These are phyloP conservation scores for Pseudozyma hubeiensis DNA, from an alignment of 1,284 basidiomycete species.

Conservation along the genomic window DNA sequence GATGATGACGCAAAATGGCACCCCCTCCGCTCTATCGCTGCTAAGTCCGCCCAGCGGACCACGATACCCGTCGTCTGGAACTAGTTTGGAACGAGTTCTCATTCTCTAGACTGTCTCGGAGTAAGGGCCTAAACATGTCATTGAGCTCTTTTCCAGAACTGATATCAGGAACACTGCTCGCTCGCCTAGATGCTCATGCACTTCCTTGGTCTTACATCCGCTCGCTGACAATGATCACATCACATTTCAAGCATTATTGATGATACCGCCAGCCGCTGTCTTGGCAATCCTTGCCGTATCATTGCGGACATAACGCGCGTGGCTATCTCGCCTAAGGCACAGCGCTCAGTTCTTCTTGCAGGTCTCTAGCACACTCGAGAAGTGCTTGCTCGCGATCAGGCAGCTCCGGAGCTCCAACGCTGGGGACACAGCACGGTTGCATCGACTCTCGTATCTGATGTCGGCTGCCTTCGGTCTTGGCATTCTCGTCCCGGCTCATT, in stretches of 20 bases:
- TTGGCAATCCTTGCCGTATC: slow-evolving; percentile 21
- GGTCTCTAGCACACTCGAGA: background rate
- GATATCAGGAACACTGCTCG: too few relatives aligned
- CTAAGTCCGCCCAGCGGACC: slow-evolving; percentile 3
- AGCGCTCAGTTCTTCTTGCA: background rate
- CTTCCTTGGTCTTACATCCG: too few relatives aligned
- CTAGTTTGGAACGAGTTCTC: too few relatives aligned
- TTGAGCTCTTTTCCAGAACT: too few relatives aligned
- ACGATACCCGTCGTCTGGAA: too few relatives aligned
- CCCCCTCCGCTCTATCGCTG: slow-evolving; percentile 4
- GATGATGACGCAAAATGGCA: slow-evolving; percentile 21
- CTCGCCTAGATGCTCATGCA: too few relatives aligned
- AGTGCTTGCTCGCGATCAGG: slow-evolving; percentile 28
- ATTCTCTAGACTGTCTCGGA: too few relatives aligned
- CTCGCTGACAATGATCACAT: background rate
- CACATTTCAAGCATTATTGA: slow-evolving; percentile 3
- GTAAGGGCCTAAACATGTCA: too few relatives aligned
- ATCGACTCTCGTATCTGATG: slow-evolving; percentile 4
- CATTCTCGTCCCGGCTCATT: slow-evolving; percentile 15
- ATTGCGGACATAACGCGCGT: slow-evolving; percentile 5
- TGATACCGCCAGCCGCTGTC: slow-evolving; percentile 29
- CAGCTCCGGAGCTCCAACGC: background rate
- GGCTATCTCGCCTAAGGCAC: slow-evolving; percentile 2
- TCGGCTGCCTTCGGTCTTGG: slow-evolving; percentile 37
- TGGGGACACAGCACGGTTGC: slow-evolving; percentile 8